Evolutionary conservation across 805 yeast species (phyloP), one percentile per base, ranked within the genome.

Genomic region (Ogataea pignaliae): DNA sequence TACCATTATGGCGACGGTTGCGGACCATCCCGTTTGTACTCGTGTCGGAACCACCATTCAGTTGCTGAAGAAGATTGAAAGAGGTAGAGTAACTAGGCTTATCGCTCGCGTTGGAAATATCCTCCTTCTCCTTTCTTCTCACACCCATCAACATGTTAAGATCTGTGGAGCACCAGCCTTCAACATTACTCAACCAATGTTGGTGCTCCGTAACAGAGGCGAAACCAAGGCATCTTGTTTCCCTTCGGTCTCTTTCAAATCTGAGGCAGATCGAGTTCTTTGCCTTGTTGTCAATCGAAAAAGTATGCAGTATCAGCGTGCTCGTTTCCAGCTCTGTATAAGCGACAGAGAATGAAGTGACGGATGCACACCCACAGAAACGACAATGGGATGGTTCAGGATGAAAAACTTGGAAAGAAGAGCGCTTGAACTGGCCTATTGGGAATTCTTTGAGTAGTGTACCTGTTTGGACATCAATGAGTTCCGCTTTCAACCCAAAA

Each of bases 241-340:
- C 97, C 55, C 95, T 76, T 2, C 91, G 88, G 64, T 88, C 97
- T 75, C 97, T 83, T 64, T 88, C 97, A 34, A 86, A 95, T 63
- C 96, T 78, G 43, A 88, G 65, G 62, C 97, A 88, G 34, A 88
- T 88, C 52, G 78, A 83, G 44, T 79, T 84, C 56, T 85, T 85
- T 10, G 95, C 88, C 45, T 82, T 72, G 57, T 84, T 85, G 47
- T 82, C 86, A 37, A 83, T 78, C 36, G 77, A 77, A 55, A 79
- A 83, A 0, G 93, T 83, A 55, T 88, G 96, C 67, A 86, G 67
- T 7, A 84, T 79, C 41, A 86, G 61, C 9, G 79, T 75, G 5
- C 72, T 73, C 3, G 72, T 68, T 45, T 78, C 83, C 21, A 61
- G 57, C 49, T 82, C 85, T 17, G 83, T 80, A 61, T 88, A 88